Conservation (phyloP, 1,139 yeast species). For the Magnusiomyces tetraspermus region DNA sequence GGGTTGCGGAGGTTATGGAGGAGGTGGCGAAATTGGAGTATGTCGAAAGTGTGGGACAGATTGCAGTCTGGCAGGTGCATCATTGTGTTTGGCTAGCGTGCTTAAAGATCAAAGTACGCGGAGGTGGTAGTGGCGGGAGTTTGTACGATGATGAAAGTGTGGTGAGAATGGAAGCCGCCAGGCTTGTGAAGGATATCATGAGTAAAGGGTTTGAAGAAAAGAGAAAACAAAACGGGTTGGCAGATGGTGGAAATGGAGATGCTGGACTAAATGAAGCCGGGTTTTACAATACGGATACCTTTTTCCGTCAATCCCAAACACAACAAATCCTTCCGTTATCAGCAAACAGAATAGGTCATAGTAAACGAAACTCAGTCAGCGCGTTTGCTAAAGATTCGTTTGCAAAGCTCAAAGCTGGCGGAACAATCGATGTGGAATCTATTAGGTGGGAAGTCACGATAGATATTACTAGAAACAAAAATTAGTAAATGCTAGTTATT, state of each 20-base stretch:
- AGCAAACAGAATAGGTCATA: too few species aligned
- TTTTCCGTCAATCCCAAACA: too few species aligned
- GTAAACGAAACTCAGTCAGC: too few species aligned
- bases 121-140: too few species aligned
- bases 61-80: slow-evolving; percentile 38
- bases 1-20: slow-evolving; percentile 24
- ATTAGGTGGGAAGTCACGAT: slow-evolving; percentile 35
- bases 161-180: neutral
- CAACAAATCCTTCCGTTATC: too few species aligned
- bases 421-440: neutral
- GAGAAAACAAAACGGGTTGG: too few species aligned
- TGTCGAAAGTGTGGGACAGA: slow-evolving; percentile 28
- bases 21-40: slow-evolving; percentile 22
- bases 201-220: too few species aligned
- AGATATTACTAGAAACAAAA: slow-evolving; percentile 30
- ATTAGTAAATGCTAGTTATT: too few species aligned
- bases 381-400: slow-evolving; percentile 1
- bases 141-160: neutral
- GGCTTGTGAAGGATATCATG: slow-evolving; percentile 1
- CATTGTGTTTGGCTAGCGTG: slow-evolving; percentile 37
- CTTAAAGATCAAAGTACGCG: slow-evolving; percentile 31
- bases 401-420: slow-evolving; percentile 7
- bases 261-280: too few species aligned
- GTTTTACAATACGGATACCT: too few species aligned
- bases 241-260: too few species aligned